These are phyloP conservation scores for Vitis amurensis DNA, from an alignment of 164 flowering plant genomes.

Conservation along the genomic window DNA sequence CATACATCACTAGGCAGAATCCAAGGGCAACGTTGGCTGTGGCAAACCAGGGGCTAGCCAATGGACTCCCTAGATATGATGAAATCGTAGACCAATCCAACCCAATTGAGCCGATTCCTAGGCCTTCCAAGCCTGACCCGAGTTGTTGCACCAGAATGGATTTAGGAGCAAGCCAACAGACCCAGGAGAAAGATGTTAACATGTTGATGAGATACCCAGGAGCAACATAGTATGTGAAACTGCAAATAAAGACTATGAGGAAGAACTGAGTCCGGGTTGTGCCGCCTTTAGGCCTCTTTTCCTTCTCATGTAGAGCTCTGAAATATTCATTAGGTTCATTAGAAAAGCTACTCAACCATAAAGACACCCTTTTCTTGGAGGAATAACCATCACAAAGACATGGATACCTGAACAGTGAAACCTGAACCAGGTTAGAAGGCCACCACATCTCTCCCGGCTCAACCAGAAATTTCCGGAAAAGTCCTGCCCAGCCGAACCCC, in stretches of 20 bases:
- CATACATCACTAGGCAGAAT: conserved; percentile 48
- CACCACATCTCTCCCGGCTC: conserved; percentile 62
- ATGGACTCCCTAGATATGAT: conserved; percentile 59
- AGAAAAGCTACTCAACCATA: not conserved
- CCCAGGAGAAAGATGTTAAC: conserved; percentile 57
- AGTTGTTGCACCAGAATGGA: conserved; percentile 54
- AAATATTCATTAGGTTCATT: not conserved
- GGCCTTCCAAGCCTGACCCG: conserved; percentile 54
- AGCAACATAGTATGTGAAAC: conserved; percentile 49
- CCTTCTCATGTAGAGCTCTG: conserved; percentile 65
- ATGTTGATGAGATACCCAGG: conserved; percentile 48
- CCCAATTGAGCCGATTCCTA: conserved; percentile 56
- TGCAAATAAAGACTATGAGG: conserved; percentile 35
- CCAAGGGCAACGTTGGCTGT: conserved; percentile 61
- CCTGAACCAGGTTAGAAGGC: conserved; percentile 45
- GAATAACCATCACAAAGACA: not conserved
- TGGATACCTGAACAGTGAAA: conserved; percentile 38
- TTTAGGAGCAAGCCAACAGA: conserved; percentile 59
- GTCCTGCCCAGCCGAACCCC: conserved; percentile 59
- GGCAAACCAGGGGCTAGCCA: conserved; percentile 74
- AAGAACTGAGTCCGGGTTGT: conserved; percentile 52
- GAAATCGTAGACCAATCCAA: conserved; percentile 58
- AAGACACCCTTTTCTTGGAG: not conserved
- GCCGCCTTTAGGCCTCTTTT: conserved; percentile 35
- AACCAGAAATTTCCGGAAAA: conserved; percentile 42